A percentile compares a stretch with the other conserved stretches of the same genome.
phyloP scores from a whole-genome alignment of 1,284 basidiomycete genomes.

The Ceratobasidium theobromae region DNA sequence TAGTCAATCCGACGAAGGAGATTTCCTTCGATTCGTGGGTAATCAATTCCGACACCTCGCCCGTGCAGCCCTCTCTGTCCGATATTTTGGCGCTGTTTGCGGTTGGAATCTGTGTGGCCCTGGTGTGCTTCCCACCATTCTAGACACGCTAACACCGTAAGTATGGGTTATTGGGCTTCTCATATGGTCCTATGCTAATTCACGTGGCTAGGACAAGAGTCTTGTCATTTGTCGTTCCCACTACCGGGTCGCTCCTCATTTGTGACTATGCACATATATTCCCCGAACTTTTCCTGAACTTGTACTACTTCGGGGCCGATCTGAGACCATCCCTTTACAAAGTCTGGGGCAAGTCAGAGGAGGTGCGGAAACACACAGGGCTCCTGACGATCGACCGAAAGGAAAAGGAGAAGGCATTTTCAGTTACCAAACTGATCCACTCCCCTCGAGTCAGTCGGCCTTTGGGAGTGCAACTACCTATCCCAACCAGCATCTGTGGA shows the following conservation, averaged over 20 bases:
- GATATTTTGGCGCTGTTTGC: neutral
- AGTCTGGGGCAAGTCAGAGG: constrained; percentile 1
- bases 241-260: neutral
- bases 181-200: too few relatives aligned
- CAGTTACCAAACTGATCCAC: neutral
- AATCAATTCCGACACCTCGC: neutral
- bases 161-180: neutral
- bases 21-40: neutral
- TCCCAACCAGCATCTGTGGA: neutral
- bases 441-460: neutral
- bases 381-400: neutral
- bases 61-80: neutral
- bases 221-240: neutral
- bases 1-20: neutral
- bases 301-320: constrained; percentile 9
- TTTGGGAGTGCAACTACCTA: neutral
- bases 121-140: neutral
- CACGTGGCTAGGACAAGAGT: neutral
- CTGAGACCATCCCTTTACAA: neutral
- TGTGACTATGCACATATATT: neutral
- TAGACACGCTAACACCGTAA: neutral
- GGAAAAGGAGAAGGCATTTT: neutral
- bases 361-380: neutral
- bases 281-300: constrained; percentile 1
- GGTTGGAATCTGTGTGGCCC: neutral